These are phyloP conservation scores for Curvularia spicifera DNA, from an alignment of 2,329 filamentous ascomycete species.

Conservation along the genomic window DNA sequence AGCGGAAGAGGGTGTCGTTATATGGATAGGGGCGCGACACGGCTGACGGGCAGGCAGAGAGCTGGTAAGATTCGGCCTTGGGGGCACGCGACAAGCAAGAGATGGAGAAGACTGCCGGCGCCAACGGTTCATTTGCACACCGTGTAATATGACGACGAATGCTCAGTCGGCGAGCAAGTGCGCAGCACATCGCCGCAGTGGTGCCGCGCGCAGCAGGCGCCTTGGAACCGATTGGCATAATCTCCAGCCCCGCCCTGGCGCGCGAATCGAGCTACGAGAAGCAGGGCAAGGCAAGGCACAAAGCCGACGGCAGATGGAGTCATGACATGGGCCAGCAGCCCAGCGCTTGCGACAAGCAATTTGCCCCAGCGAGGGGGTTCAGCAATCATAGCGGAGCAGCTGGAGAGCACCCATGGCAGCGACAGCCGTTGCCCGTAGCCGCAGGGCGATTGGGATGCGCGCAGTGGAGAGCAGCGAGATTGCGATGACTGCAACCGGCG, in stretches of 20 bases:
- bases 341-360: background rate
- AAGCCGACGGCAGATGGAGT: background rate
- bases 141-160: slow-evolving; percentile 1
- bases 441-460: slow-evolving; percentile 14
- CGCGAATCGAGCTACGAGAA: background rate
- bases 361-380: background rate
- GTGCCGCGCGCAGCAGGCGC: slow-evolving; percentile 13
- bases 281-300: background rate
- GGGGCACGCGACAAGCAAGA: background rate
- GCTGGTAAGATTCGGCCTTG: background rate
- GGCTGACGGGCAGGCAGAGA: background rate
- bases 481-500: slow-evolving; percentile 8
- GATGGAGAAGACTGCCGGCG: background rate
- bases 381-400: slow-evolving; percentile 4
- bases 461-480: slow-evolving; percentile 7
- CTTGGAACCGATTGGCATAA: slow-evolving; percentile 19
- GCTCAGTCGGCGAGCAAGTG: slow-evolving; percentile 1
- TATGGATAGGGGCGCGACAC: no score
- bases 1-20: no score
- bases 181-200: slow-evolving; percentile 8
- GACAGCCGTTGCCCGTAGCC: slow-evolving; percentile 10
- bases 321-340: background rate
- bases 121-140: background rate
- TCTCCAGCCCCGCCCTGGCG: slow-evolving; percentile 10
- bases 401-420: slow-evolving; percentile 1